These are phyloP conservation scores for Primulina eburnea DNA, from an alignment of 257 asterid genomes.

Conservation along the genomic window DNA sequence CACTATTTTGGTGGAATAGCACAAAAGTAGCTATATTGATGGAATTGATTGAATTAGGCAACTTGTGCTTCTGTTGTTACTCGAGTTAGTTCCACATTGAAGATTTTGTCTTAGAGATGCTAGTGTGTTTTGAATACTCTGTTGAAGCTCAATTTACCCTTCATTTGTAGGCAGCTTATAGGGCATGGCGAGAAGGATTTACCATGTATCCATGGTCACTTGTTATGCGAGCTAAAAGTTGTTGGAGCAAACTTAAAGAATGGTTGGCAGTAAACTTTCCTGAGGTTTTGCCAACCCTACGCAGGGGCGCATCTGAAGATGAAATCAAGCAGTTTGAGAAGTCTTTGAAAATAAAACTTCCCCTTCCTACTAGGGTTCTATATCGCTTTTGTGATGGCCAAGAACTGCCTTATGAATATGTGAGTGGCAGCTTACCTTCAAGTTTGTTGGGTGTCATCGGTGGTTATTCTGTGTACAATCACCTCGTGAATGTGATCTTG, in stretches of 20 bases:
- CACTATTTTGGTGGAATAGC: neutral
- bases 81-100: neutral
- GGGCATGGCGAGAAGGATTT: constrained; percentile 71
- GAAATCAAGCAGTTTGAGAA: constrained; percentile 57
- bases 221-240: constrained; percentile 61
- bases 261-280: constrained; percentile 72
- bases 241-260: constrained; percentile 64
- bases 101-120: neutral
- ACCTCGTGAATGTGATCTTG: constrained; percentile 74
- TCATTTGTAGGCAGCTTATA: constrained; percentile 61
- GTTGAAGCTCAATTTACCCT: constrained; percentile 15
- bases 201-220: constrained; percentile 81
- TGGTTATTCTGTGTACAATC: constrained; percentile 70
- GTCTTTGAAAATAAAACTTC: constrained; percentile 61
- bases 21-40: neutral
- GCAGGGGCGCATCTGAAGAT: constrained; percentile 73
- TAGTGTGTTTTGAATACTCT: neutral
- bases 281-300: constrained; percentile 66
- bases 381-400: constrained; percentile 90
- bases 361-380: constrained; percentile 80
- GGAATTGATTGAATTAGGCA: neutral
- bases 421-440: constrained; percentile 31
- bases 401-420: constrained; percentile 40
- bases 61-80: neutral
- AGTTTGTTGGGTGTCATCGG: constrained; percentile 82